phyloP scores from a whole-genome alignment of 805 yeast species.

The Spencermartinsiella europaea region DNA sequence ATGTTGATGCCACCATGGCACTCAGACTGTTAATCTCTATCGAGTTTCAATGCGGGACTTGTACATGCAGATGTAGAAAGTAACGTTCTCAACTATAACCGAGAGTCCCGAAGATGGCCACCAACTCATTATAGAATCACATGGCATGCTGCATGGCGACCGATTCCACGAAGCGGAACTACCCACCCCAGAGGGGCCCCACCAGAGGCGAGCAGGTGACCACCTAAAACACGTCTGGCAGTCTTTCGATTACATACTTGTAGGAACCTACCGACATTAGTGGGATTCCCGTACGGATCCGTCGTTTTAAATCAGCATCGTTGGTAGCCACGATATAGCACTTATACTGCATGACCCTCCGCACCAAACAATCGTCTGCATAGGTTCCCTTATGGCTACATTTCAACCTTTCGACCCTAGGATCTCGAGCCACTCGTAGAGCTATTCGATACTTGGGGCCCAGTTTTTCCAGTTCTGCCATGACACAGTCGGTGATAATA shows the following conservation, averaged over 20 bases:
- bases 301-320: constrained; percentile 92
- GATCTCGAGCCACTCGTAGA: constrained; percentile 85
- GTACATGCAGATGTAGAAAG: no score
- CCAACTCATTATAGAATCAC: no score
- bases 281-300: constrained; percentile 95
- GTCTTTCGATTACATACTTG: constrained; percentile 84
- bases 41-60: no score
- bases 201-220: no score
- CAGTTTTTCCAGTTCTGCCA: constrained; percentile 94
- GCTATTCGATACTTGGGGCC: constrained; percentile 96
- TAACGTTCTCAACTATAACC: no score
- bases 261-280: constrained; percentile 94
- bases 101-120: no score
- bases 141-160: no score
- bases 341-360: constrained; percentile 90
- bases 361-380: constrained; percentile 96
- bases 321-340: constrained; percentile 97
- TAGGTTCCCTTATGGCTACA: constrained; percentile 95
- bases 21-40: no score
- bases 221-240: constrained; percentile 76
- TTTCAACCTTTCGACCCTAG: constrained; percentile 77
- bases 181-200: no score
- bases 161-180: no score
- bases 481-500: constrained; percentile 91
- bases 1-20: no score